These are phyloP conservation scores for Leptographium galeiforme DNA, from an alignment of 2,329 filamentous ascomycete genomes.

Conservation along the genomic window DNA sequence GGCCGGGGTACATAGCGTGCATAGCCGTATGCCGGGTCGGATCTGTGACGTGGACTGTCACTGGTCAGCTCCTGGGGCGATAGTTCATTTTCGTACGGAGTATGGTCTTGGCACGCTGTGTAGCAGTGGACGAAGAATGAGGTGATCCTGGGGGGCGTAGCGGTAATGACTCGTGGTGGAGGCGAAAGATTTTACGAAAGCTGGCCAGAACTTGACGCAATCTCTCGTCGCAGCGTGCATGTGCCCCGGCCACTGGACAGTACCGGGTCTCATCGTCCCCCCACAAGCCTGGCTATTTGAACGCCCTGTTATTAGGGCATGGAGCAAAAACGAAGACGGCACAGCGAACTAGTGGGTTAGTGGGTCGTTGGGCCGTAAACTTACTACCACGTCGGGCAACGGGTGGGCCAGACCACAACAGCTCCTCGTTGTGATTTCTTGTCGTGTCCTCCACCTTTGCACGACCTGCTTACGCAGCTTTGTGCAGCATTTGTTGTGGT, in stretches of 20 bases:
- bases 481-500: not conserved
- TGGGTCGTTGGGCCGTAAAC: not conserved
- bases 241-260: not conserved
- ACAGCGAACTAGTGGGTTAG: not conserved
- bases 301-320: too few species aligned
- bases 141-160: not conserved
- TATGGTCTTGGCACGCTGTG: not conserved
- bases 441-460: too few species aligned
- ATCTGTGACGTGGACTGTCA: not conserved
- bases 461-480: too few species aligned
- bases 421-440: not conserved
- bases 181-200: not conserved
- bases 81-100: not conserved
- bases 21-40: not conserved
- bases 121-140: not conserved
- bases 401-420: not conserved
- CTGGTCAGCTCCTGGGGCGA: not conserved
- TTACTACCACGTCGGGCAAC: too few species aligned
- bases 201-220: not conserved
- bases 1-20: not conserved
- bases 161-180: not conserved
- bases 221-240: not conserved
- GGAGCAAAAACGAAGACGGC: too few species aligned
- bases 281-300: too few species aligned
- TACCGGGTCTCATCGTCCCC: too few species aligned